Evolutionary conservation across 768 basidiomycete species (phyloP), one percentile per base, ranked within the genome.

Genomic region (Suillus occidentalis): DNA sequence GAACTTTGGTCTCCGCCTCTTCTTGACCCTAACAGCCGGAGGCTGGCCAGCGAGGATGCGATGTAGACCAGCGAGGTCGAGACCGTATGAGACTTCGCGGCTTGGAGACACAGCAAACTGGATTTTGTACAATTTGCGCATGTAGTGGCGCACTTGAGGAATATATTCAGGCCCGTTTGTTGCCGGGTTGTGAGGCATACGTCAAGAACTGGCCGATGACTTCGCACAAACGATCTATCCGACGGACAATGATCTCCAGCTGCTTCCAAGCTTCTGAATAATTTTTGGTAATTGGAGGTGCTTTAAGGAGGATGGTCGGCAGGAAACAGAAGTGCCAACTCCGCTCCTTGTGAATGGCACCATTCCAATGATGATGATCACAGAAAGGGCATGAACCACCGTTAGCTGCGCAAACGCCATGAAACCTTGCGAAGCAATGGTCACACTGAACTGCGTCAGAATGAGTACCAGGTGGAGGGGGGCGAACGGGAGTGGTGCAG

Each of bases 311-410:
- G 66, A 93, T 85, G 31, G 85, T 81, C 3, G 92, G 89, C 31
- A 94, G 82, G 76, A 85, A 92, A 73, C 87, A 90, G 77, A 90
- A 94, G 72, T 94, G 91, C 86, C 87, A 95, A 69, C 83, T 90
- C 57, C 93, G 87, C 67, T 90, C 85, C 75, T 93, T 94, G 73
- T 87, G 86, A 61, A 94, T 88, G 4, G 89, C 85, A 22, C 92
- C 92, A 69, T 94, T 92, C 92, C 92, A 94, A 71, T 95, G 93
- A 66, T 93, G 90, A 70, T 93, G 92, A 68, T 95, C 92, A 68
- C 92, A 95, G 80, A 95, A 95, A 0, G 92, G 92, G 72, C 92
- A 95, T 6, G 92, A 95, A 42, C 92, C 93, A n/a, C 92, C 92
- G 67, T 90, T 91, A 68, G 88, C 89, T 13, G 92, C 92, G 70